Evolutionary conservation across 140 eudicot species (phyloP), one percentile per base, ranked within the genome.

Genomic region (Erigeron philadelphicus): DNA sequence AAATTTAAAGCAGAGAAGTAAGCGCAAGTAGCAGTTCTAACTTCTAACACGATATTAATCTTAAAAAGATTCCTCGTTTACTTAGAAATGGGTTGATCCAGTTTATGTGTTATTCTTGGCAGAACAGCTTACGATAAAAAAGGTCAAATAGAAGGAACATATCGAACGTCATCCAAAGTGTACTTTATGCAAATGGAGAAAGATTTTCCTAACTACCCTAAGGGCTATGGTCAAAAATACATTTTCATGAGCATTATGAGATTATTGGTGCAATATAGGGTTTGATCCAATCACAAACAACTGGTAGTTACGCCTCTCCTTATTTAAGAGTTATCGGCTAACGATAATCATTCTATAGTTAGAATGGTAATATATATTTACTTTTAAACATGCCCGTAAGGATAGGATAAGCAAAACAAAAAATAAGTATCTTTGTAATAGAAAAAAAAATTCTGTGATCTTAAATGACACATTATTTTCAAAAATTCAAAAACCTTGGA

Each of bases 1-100:
- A 64, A 75, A 47, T 55, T 41, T 42, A 55, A 80, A 78, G 60
- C 31, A 75, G 11, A 41, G 23, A 72, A 63, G 11, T 47, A 21
- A 13, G 4, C 74, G 70, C 38, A 58, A 61, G 44, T 67, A 69
- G 64, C 62, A 44, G 47, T 53, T 54, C 21, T 21, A 43, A 9
- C n/a, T 53, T 54, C 21, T 21, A 50, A 63, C 47, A 53, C 25
- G 1, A 1, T 0, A 21, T 21, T 21, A 21, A 21, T 21, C 25
- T 21, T 21, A 21, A 0, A 21, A 21, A 21, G 25, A 21, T 21
- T 21, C 25, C 25, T 21, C 25, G n/a, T 52, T 11, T 52, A 55
- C 61, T 19, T 16, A 55, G 9, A 6, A 54, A 15, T 7, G 12
- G 31, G 60, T 54, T 5, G 18, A 50, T 50, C n/a, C 18, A 6